A percentile compares a stretch with the other conserved stretches of the same genome.
Conservation (phyloP, 2,329 filamentous ascomycete species). For the Ceratocystis diversiconidia region DNA sequence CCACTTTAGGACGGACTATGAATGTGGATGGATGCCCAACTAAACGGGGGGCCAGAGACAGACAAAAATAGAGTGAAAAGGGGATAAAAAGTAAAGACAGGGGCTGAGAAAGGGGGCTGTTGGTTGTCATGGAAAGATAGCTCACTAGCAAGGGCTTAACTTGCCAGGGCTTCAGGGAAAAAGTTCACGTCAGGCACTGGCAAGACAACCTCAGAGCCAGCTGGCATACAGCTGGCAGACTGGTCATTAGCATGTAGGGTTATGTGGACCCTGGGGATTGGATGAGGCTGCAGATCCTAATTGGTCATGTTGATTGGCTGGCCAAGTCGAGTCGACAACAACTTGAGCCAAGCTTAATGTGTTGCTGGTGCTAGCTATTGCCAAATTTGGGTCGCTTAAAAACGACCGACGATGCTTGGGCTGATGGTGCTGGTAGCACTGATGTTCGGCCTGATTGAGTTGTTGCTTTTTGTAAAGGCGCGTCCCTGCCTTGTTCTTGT, state of each 20-base stretch:
- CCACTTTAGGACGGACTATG: not conserved
- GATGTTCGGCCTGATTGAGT: not conserved
- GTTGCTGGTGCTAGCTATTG: not conserved
- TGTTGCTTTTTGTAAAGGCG: not conserved
- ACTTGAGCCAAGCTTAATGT: not conserved
- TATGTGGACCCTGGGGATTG: not conserved
- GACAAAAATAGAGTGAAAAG: not conserved
- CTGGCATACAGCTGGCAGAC: not conserved
- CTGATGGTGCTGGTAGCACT: not conserved
- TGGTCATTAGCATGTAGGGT: not conserved
- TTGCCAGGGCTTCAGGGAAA: not conserved
- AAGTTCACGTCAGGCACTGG: not conserved
- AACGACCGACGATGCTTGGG: not conserved
- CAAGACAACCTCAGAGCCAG: not conserved
- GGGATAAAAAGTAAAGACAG: not conserved
- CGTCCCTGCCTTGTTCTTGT: constrained; percentile 1
- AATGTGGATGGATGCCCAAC: not conserved
- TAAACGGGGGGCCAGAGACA: not conserved
- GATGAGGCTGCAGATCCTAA: not conserved
- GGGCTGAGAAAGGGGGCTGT: not conserved
- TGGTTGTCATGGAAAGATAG: constrained; percentile 8
- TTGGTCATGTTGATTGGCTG: constrained; percentile 1
- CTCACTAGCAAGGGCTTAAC: not conserved
- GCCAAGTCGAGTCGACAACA: no score
- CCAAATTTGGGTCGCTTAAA: not conserved